A percentile compares a stretch with the other conserved stretches of the same genome.
These are phyloP conservation scores for Moesziomyces parantarcticus DNA, from an alignment of 1,284 basidiomycete species.

Conservation along the genomic window DNA sequence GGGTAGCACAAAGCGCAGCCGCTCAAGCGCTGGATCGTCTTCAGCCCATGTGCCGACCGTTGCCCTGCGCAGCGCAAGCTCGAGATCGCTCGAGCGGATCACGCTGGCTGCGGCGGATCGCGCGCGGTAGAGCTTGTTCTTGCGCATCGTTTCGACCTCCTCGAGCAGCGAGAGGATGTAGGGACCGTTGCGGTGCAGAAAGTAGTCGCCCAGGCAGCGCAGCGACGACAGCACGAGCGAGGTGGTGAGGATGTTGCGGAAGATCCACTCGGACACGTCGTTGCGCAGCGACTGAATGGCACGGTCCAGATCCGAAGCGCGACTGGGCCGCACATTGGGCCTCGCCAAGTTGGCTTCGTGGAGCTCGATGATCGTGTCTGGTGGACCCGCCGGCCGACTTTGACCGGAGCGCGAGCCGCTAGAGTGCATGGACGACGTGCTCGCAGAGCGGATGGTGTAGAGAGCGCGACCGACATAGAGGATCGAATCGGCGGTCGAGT, in stretches of 20 bases:
- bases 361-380: slow-evolving; percentile 29
- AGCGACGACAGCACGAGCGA: slow-evolving; percentile 82
- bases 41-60: slow-evolving; percentile 50
- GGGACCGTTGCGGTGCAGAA: slow-evolving; percentile 86
- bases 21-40: slow-evolving; percentile 50
- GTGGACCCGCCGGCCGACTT: slow-evolving; percentile 24
- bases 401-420: slow-evolving; percentile 5
- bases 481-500: slow-evolving; percentile 80
- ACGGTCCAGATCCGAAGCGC: slow-evolving; percentile 26
- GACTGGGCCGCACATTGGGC: slow-evolving; percentile 27
- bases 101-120: slow-evolving; percentile 74
- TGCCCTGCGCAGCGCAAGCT: slow-evolving; percentile 49
- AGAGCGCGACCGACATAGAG: slow-evolving; percentile 87
- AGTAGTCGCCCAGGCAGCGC: slow-evolving; percentile 74
- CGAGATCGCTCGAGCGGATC: slow-evolving; percentile 51
- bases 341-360: slow-evolving; percentile 35
- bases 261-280: slow-evolving; percentile 87
- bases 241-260: slow-evolving; percentile 85
- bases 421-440: slow-evolving; percentile 9
- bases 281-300: slow-evolving; percentile 74
- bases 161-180: slow-evolving; percentile 77
- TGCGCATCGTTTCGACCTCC: slow-evolving; percentile 80
- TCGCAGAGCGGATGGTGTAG: slow-evolving; percentile 76
- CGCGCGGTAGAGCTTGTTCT: slow-evolving; percentile 68
- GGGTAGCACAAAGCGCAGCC: slow-evolving; percentile 37